These are phyloP conservation scores for Grosmannia penicillata DNA, from an alignment of 2,329 filamentous ascomycete species.

Conservation along the genomic window DNA sequence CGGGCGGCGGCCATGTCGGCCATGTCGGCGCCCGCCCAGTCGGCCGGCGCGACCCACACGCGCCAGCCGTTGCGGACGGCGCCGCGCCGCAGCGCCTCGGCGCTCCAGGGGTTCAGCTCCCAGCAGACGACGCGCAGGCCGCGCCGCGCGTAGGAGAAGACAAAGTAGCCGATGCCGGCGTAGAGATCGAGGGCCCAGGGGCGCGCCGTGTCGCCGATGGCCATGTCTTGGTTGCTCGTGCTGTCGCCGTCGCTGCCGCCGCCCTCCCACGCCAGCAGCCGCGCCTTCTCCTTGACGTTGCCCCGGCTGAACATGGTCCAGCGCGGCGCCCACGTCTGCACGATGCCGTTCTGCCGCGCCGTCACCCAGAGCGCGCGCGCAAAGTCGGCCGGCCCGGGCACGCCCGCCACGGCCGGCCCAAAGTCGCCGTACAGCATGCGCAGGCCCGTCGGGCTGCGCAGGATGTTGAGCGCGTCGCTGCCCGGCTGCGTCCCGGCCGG, in stretches of 20 bases:
- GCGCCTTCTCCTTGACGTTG: constrained; percentile 77
- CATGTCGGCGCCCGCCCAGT: not conserved
- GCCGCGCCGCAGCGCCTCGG: constrained; percentile 68
- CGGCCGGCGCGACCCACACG: constrained; percentile 34
- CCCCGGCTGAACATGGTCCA: constrained; percentile 93
- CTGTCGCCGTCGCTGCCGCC: not conserved
- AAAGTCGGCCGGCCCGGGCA: constrained; percentile 37
- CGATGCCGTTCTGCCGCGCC: constrained; percentile 63
- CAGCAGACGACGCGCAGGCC: constrained; percentile 68
- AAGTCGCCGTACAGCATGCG: constrained; percentile 62
- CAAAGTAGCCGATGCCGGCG: constrained; percentile 88
- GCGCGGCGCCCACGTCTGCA: constrained; percentile 72
- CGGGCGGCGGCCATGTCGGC: constrained; percentile 9
- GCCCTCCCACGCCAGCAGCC: constrained; percentile 44
- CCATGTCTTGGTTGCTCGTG: too few species aligned
- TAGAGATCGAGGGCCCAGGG: constrained; percentile 64
- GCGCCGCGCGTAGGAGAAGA: constrained; percentile 63
- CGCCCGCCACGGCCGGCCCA: constrained; percentile 28
- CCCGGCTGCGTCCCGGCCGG: constrained; percentile 23
- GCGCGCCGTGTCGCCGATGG: not conserved
- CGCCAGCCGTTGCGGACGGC: constrained; percentile 55
- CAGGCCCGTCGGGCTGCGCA: constrained; percentile 59
- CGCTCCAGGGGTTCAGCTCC: constrained; percentile 81
- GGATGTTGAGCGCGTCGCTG: constrained; percentile 45
- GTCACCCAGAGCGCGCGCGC: constrained; percentile 60